A percentile compares a stretch with the other conserved stretches of the same genome.
Evolutionary conservation across 164 flowering plant genomes (phyloP).

Genomic region (Echeveria elegans): DNA sequence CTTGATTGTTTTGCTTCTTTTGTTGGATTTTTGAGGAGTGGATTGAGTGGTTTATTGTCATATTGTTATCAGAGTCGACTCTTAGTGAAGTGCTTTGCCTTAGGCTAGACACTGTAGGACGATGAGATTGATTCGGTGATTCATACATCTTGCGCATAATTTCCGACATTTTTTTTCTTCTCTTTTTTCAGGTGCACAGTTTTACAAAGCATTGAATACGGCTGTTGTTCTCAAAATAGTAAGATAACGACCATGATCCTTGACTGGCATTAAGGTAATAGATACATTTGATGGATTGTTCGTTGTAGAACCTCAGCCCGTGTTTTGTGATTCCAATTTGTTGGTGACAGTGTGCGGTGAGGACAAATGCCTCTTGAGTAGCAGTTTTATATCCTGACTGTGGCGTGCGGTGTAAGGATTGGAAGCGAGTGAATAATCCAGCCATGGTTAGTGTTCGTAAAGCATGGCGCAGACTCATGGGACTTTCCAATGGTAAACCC

Average conservation of each 20-base stretch:
- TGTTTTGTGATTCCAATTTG: neutral
- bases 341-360: neutral
- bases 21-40: neutral
- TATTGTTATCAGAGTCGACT: neutral
- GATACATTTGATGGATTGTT: neutral
- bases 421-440: conserved; percentile 5
- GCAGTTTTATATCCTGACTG: neutral
- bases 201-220: neutral
- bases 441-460: conserved; percentile 81
- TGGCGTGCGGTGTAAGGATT: neutral
- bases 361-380: neutral
- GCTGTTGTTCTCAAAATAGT: neutral
- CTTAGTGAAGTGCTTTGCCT: no score
- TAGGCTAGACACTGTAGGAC: no score
- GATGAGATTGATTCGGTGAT: no score
- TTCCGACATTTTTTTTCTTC: neutral
- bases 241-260: neutral
- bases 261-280: neutral
- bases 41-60: neutral
- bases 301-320: no score
- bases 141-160: neutral
- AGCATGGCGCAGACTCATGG: conserved; percentile 58
- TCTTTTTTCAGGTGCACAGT: neutral
- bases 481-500: conserved; percentile 52
- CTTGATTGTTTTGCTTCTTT: neutral